Percentiles rank a stretch among this genome's conserved stretches.
These are phyloP conservation scores for Ormosia emarginata DNA, from an alignment of 306 rosid genomes.

Conservation along the genomic window DNA sequence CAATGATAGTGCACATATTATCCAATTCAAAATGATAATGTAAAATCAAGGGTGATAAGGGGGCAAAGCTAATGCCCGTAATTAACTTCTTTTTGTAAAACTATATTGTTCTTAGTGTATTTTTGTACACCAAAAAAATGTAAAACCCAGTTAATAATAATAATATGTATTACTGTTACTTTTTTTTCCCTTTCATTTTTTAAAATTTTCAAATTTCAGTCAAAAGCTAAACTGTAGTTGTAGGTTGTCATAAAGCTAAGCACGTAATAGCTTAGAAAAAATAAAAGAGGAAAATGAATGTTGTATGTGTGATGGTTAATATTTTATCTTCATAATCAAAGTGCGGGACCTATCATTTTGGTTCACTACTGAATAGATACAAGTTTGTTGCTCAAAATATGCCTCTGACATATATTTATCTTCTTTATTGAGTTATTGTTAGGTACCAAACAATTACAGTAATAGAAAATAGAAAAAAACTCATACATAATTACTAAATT, in stretches of 20 bases:
- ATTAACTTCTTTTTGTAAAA: not conserved
- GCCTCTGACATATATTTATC: too few relatives aligned
- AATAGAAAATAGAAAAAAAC: too few relatives aligned
- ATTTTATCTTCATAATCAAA: not conserved
- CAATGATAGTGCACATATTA: not conserved
- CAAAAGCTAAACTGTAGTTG: not conserved
- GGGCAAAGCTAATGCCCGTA: not conserved
- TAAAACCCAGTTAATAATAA: not conserved
- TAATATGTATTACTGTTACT: not conserved
- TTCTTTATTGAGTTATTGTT: too few relatives aligned
- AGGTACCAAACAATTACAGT: too few relatives aligned
- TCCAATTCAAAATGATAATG: not conserved
- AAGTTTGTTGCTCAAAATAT: too few relatives aligned
- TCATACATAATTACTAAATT: too few relatives aligned
- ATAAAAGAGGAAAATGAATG: too few relatives aligned
- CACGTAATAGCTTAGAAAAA: not conserved
- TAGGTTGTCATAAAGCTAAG: not conserved
- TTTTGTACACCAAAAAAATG: not conserved
- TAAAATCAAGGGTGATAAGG: not conserved
- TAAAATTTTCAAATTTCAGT: not conserved
- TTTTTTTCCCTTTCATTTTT: not conserved
- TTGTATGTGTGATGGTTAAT: not conserved
- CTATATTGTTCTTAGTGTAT: not conserved
- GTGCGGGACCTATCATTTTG: not conserved
- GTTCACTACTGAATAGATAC: too few relatives aligned